Conservation (phyloP, 495 filamentous ascomycete species). For the Bathelium albidoporum region DNA sequence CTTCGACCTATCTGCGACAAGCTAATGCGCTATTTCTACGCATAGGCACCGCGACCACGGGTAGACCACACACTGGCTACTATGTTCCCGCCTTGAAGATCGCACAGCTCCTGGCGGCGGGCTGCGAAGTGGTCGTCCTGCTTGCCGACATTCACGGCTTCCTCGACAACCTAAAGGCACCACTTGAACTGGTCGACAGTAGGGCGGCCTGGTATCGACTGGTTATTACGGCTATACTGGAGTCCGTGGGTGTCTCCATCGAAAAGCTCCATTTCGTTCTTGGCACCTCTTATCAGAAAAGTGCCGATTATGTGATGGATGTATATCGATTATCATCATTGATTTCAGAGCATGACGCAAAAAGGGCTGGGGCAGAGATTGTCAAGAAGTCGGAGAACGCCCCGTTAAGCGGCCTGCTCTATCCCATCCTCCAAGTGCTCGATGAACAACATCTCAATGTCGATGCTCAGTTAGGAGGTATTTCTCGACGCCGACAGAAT, state of each 20-base stretch:
- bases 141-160: constrained; percentile 55
- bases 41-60: constrained; percentile 67
- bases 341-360: constrained; percentile 50
- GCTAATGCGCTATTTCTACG: not conserved
- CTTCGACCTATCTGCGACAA: not conserved
- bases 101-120: constrained; percentile 75
- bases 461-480: constrained; percentile 68
- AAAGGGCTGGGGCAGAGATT: constrained; percentile 82
- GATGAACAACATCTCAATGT: constrained; percentile 86
- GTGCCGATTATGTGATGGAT: constrained; percentile 60
- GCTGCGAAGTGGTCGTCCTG: constrained; percentile 47
- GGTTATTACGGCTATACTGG: constrained; percentile 29
- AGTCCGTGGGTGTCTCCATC: constrained; percentile 41
- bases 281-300: constrained; percentile 73
- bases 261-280: constrained; percentile 75
- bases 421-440: constrained; percentile 79
- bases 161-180: constrained; percentile 76
- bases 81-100: constrained; percentile 80
- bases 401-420: constrained; percentile 68
- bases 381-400: constrained; percentile 80
- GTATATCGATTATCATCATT: constrained; percentile 39
- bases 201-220: constrained; percentile 30
- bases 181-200: constrained; percentile 76
- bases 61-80: constrained; percentile 73
- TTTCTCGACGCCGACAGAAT: no score